A percentile compares a stretch with the other conserved stretches of the same genome.
Conservation (phyloP, 495 filamentous ascomycete species). For the Clohesyomyces aquaticus region DNA sequence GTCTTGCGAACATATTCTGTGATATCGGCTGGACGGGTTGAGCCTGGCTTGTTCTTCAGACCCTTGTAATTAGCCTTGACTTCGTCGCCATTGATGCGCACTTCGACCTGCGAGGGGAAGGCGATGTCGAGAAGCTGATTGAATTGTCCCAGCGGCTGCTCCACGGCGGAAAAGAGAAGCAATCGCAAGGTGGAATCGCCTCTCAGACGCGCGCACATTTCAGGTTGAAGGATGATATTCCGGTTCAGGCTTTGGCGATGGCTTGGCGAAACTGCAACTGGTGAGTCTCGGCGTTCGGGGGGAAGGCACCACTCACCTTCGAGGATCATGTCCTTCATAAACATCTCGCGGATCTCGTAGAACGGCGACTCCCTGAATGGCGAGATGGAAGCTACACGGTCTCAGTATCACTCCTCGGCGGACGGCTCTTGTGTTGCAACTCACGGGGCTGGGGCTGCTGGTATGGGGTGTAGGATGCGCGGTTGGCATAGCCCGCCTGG, state of each 20-base stretch:
- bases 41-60: slow-evolving; percentile 92
- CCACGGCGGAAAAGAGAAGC: slow-evolving; percentile 79
- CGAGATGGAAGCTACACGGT: neutral
- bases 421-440: neutral
- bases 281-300: neutral
- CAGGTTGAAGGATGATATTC: slow-evolving; percentile 56
- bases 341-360: slow-evolving; percentile 43
- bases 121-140: slow-evolving; percentile 71
- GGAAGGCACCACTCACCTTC: slow-evolving; percentile 36
- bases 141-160: slow-evolving; percentile 58
- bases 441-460: neutral
- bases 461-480: slow-evolving; percentile 5
- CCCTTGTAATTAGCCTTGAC: slow-evolving; percentile 88
- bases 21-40: slow-evolving; percentile 89
- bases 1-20: slow-evolving; percentile 74
- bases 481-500: neutral
- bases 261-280: slow-evolving; percentile 37
- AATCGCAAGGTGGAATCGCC: slow-evolving; percentile 61
- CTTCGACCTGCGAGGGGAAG: slow-evolving; percentile 89
- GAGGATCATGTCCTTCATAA: slow-evolving; percentile 38
- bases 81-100: slow-evolving; percentile 86
- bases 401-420: slow-evolving; percentile 17
- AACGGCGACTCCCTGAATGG: slow-evolving; percentile 47
- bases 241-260: slow-evolving; percentile 62
- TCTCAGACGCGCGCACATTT: slow-evolving; percentile 54